phyloP scores from a whole-genome alignment of 1,284 basidiomycete genomes.

The Irpex sp. region DNA sequence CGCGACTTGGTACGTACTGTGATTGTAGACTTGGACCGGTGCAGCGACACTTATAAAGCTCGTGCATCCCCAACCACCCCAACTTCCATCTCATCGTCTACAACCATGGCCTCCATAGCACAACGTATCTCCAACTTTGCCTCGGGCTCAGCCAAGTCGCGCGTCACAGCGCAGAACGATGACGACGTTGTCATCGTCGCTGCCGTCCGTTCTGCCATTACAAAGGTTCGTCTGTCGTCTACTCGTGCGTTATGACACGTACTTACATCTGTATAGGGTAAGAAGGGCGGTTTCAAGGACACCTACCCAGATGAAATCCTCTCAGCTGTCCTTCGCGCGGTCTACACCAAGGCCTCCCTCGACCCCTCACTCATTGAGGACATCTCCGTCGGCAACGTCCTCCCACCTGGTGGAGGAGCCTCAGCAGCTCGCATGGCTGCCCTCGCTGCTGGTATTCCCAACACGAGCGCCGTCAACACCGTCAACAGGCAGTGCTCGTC shows the following conservation, averaged over 20 bases:
- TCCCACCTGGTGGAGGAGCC: constrained; percentile 90
- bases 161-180: constrained; percentile 51
- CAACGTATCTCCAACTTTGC: constrained; percentile 23
- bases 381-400: constrained; percentile 89
- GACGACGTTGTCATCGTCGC: constrained; percentile 90
- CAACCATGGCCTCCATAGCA: constrained; percentile 4
- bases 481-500: constrained; percentile 96
- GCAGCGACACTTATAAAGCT: neutral
- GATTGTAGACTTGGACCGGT: neutral
- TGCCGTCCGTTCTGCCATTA: constrained; percentile 86
- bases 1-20: neutral
- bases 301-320: constrained; percentile 89
- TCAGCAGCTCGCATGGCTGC: constrained; percentile 91
- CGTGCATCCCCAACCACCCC: neutral
- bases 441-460: constrained; percentile 84
- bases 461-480: constrained; percentile 77
- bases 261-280: constrained; percentile 43
- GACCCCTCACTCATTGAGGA: constrained; percentile 85
- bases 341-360: constrained; percentile 58
- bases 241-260: no score
- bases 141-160: constrained; percentile 35
- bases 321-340: constrained; percentile 74
- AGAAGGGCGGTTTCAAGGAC: constrained; percentile 94
- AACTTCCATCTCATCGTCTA: neutral
- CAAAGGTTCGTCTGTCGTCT: constrained; percentile 53